Evolutionary conservation across 1,284 basidiomycete genomes (phyloP).

Genomic region (Naganishia liquefaciens): DNA sequence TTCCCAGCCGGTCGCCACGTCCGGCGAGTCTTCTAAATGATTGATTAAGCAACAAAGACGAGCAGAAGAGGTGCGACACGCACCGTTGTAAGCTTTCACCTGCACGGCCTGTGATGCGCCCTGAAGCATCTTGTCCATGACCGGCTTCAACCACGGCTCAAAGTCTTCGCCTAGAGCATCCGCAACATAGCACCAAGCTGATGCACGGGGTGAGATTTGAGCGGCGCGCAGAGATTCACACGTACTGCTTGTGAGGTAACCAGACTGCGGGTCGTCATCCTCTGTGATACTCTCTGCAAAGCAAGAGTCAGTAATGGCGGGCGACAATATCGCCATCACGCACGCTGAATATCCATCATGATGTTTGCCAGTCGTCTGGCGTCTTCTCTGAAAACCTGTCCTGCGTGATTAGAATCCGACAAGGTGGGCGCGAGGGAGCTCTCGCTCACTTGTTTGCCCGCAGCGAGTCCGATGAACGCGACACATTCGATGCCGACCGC

Average conservation of each 20-base stretch:
- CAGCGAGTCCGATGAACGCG: slow-evolving; percentile 29
- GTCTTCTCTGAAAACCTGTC: slow-evolving; percentile 23
- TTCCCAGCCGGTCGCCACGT: slow-evolving; percentile 14
- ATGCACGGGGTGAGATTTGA: background rate
- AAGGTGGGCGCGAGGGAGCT: background rate
- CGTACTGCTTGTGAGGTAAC: slow-evolving; percentile 28
- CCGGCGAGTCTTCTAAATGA: background rate
- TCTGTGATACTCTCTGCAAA: slow-evolving; percentile 26
- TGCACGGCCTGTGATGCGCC: slow-evolving; percentile 13
- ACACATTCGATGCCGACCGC: slow-evolving; percentile 30
- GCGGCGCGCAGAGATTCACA: background rate
- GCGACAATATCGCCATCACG: background rate
- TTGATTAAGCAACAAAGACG: background rate
- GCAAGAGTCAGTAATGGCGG: background rate
- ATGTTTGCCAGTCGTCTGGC: slow-evolving; percentile 21
- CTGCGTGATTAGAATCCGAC: too few relatives aligned
- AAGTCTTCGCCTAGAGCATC: slow-evolving; percentile 18
- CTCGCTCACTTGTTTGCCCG: slow-evolving; percentile 24
- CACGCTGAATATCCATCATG: slow-evolving; percentile 24
- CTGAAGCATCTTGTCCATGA: slow-evolving; percentile 19
- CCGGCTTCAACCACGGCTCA: slow-evolving; percentile 24
- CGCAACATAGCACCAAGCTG: slow-evolving; percentile 27
- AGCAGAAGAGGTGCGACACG: background rate
- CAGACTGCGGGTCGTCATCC: slow-evolving; percentile 31
- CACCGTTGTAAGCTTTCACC: slow-evolving; percentile 12